Base-by-base conservation (phyloP, 2,329 filamentous ascomycete genomes). In the Colletotrichum acutatum region DNA sequence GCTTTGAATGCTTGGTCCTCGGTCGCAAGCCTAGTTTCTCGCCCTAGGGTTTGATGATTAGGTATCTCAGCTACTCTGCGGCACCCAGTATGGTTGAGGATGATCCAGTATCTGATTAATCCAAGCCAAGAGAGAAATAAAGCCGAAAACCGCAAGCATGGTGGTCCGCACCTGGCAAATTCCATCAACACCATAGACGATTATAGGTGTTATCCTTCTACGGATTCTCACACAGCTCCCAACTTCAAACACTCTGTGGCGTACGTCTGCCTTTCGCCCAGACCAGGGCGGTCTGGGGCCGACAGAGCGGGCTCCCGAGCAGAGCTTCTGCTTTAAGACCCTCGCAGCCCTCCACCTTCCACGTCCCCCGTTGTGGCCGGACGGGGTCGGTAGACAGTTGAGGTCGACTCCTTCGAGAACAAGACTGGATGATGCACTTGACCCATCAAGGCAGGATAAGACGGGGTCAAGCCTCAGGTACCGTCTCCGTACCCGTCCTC, bases 301-400 rank as follows among this genome's bases (percentile, higher is more conserved):
- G 64, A 71, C 68, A 22, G 28, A 34, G 64, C 53, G 54, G 66
- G n/a, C 49, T 54, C 57, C 66, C 61, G 66, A 65, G 66, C 70
- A 72, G 70, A 72, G 70, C 60, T 69, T 70, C 66, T 70, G 66
- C 70, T 70, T 42, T 59, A n/a, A 26, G 59, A 56, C 60, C 54
- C 59, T 65, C 54, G 53, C 46, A 52, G 42, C 24, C 42, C 53
- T 70, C 67, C 70, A 72, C 70, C 54, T 64, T 59, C 70, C 70
- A 68, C 66, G 32, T 60, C 54, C 66, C 54, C 59, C 66, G 64
- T 63, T 65, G 52, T 63, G 37, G 69, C 37, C 28, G 58, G 46
- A 67, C 56, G 64, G 63, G 64, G 57, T 37, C 32, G 49, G 68
- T 68, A 57, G 68, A 30, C 49, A 49, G 53, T 60, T 42, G 30